Evolutionary conservation across 129 eudicot genomes (phyloP), one percentile per base, ranked within the genome.

Genomic region (Pulicaria dysenterica): DNA sequence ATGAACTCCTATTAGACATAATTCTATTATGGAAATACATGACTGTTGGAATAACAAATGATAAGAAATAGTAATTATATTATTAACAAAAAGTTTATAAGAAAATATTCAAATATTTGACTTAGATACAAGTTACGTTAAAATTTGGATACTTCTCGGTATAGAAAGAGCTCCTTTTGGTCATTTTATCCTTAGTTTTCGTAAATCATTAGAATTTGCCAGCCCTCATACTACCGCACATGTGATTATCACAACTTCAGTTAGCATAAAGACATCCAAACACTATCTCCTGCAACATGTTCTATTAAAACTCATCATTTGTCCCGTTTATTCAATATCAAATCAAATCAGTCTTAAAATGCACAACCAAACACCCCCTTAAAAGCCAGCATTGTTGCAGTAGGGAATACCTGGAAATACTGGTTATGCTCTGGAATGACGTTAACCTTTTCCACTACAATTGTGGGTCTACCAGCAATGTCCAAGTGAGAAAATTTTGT

Each of bases 401-500:
- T 46, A 66, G 12, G 12, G 61, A 43, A 64, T 83, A 95, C 99
- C 99, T 88, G 96, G 78, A 95, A 84, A 78, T 91, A 79, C 64
- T 86, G 91, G 78, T 91, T 83, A 83, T 90, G 99, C 83, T 95
- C 99, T 34, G 96, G 96, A 47, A 95, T 88, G 5, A 62, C 90
- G 73, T 95, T 84, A 44, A 69, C 56, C 79, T 88, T 95, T 49
- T 85, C 86, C 44, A 94, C 48, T 39, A 90, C 94, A 69, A 95
- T 67, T 2, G 90, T 89, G 45, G 97, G 99, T 78, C 99, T 88
- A 70, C 99, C 99, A 77, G 75, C 82, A 77, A 88, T 81, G 75
- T 94, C 97, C 82, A 94, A 74, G 79, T 94, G 97, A 68, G 97
- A 90, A 75, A 84, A 58, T 70, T 86, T 90, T 49, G 82, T 84